phyloP scores from a whole-genome alignment of 2,329 filamentous ascomycete genomes.

The Thermothelomyces thermophilus region DNA sequence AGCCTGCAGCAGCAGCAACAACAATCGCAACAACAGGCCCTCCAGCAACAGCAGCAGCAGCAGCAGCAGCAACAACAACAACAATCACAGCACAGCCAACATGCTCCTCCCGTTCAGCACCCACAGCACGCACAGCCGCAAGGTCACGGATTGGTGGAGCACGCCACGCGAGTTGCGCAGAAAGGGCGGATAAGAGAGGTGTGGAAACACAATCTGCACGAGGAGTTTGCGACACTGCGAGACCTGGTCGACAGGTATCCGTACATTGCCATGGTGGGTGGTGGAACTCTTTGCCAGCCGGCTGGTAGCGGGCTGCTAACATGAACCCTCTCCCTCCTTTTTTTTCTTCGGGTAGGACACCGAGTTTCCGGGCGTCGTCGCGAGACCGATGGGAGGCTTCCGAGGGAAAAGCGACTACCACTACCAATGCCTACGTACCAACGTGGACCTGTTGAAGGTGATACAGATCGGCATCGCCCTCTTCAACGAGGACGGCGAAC shows the following conservation, averaged over 20 bases:
- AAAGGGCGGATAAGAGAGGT: slow-evolving; percentile 89
- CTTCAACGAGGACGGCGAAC: slow-evolving; percentile 84
- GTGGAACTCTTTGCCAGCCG: not conserved
- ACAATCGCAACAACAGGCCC: slow-evolving; percentile 42
- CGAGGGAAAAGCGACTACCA: slow-evolving; percentile 95
- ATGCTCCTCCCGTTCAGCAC: slow-evolving; percentile 18
- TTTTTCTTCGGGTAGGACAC: too few species aligned
- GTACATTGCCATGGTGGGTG: slow-evolving; percentile 91
- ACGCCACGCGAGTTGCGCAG: slow-evolving; percentile 46
- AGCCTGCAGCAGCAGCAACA: slow-evolving; percentile 51
- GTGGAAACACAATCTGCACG: slow-evolving; percentile 84
- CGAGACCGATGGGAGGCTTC: slow-evolving; percentile 90
- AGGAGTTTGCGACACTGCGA: slow-evolving; percentile 82
- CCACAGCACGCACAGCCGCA: slow-evolving; percentile 22
- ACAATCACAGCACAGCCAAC: slow-evolving; percentile 32
- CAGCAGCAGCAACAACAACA: slow-evolving; percentile 27
- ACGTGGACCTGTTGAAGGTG: slow-evolving; percentile 94
- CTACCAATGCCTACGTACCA: slow-evolving; percentile 94
- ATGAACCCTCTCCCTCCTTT: slow-evolving; percentile 5
- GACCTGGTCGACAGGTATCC: slow-evolving; percentile 84
- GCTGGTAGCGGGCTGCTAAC: slow-evolving; percentile 1
- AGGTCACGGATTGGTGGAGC: slow-evolving; percentile 39
- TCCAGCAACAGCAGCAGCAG: slow-evolving; percentile 20
- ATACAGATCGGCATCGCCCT: slow-evolving; percentile 95
- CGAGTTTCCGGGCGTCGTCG: slow-evolving; percentile 96